Conservation (phyloP, 2,329 filamentous ascomycete species). For the Cadophora sp. region DNA sequence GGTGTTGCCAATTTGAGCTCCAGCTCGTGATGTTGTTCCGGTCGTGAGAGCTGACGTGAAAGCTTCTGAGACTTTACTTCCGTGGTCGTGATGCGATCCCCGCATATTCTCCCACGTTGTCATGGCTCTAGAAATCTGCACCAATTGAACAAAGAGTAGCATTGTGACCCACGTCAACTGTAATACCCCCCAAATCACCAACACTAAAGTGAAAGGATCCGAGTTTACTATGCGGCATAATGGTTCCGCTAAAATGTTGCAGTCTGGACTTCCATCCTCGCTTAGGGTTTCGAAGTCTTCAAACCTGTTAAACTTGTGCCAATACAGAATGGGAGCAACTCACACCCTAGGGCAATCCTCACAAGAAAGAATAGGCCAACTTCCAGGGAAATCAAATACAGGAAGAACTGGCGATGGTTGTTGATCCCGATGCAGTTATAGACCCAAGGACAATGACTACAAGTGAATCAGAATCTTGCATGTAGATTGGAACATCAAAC, state of each 20-base stretch:
- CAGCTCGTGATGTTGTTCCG: conserved; percentile 67
- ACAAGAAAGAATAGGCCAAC: conserved; percentile 77
- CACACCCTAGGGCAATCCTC: conserved; percentile 75
- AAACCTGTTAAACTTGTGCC: conserved; percentile 38
- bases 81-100: conserved; percentile 68
- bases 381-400: conserved; percentile 84
- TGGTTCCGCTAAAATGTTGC: conserved; percentile 76
- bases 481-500: conserved; percentile 42
- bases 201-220: conserved; percentile 83
- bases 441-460: conserved; percentile 95
- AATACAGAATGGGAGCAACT: conserved; percentile 43
- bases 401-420: conserved; percentile 93
- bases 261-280: conserved; percentile 59
- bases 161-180: conserved; percentile 98
- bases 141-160: conserved; percentile 90
- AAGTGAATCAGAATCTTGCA: conserved; percentile 35
- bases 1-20: conserved; percentile 71
- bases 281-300: conserved; percentile 69
- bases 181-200: conserved; percentile 79
- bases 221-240: conserved; percentile 80
- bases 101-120: conserved; percentile 98
- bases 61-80: conserved; percentile 59
- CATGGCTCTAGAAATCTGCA: conserved; percentile 90
- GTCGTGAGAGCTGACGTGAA: conserved; percentile 80
- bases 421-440: conserved; percentile 96